Conservation (phyloP, 1,139 yeast genomes). For the Kurtzmaniella quercitrusa region DNA sequence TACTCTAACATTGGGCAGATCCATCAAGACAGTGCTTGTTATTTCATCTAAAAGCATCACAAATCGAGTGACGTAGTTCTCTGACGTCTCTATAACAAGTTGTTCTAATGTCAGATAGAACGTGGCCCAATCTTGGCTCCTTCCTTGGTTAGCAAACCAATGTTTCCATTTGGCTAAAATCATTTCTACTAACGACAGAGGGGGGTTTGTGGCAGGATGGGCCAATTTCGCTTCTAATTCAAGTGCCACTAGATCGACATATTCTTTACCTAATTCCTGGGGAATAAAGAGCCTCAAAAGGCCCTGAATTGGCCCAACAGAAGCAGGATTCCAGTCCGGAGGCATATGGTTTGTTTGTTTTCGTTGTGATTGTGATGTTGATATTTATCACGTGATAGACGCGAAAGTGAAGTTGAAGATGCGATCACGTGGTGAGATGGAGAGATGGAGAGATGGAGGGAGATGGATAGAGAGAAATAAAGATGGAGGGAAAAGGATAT, state of each 20-base stretch:
- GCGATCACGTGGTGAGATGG: not conserved
- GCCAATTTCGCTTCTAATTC: conserved; percentile 21
- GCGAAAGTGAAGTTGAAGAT: not conserved
- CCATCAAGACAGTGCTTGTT: not conserved
- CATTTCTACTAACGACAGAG: conserved; percentile 15
- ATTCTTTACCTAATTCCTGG: conserved; percentile 35
- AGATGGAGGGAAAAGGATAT: not conserved
- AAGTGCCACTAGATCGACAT: conserved; percentile 27
- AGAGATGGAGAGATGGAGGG: not conserved
- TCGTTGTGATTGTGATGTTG: conserved; percentile 1
- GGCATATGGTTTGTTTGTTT: not conserved
- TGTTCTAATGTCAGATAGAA: conserved; percentile 29
- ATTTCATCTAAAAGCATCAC: conserved; percentile 29
- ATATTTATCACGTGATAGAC: not conserved
- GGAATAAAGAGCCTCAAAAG: conserved; percentile 39
- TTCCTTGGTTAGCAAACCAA: conserved; percentile 23
- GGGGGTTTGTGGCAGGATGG: conserved; percentile 8
- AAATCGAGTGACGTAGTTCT: conserved; percentile 35
- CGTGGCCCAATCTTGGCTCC: conserved; percentile 25
- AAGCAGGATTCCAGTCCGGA: not conserved
- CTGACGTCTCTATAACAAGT: conserved; percentile 23
- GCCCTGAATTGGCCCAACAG: conserved; percentile 18
- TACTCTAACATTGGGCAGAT: conserved; percentile 9
- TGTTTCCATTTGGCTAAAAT: conserved; percentile 22
- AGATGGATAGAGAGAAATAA: not conserved